phyloP scores from a whole-genome alignment of 2,329 filamentous ascomycete species.

The Penicillium sp. region DNA sequence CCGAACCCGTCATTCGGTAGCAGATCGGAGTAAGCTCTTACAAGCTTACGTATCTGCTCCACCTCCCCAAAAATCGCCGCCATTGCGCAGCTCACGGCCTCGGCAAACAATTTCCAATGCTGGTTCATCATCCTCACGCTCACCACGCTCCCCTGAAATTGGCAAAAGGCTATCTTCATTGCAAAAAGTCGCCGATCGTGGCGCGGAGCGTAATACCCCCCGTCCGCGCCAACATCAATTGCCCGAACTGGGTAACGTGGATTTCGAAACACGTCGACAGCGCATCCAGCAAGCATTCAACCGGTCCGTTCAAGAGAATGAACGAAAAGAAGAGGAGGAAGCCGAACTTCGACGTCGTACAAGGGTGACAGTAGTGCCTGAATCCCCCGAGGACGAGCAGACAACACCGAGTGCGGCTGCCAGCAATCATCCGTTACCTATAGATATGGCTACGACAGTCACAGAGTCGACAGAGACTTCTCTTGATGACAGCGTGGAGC shows the following conservation, averaged over 20 bases:
- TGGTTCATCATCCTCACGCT: constrained; percentile 68
- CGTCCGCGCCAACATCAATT: constrained; percentile 46
- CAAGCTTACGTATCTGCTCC: constrained; percentile 73
- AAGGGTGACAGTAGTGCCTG: constrained; percentile 49
- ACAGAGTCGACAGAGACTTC: constrained; percentile 16
- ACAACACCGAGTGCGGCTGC: constrained; percentile 9
- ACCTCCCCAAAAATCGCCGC: constrained; percentile 71
- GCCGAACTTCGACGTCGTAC: constrained; percentile 50
- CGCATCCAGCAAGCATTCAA: constrained; percentile 83
- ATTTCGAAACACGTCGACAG: constrained; percentile 79
- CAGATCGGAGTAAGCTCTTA: constrained; percentile 59
- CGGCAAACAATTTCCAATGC: constrained; percentile 74
- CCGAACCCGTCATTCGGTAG: constrained; percentile 36
- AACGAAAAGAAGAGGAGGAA: constrained; percentile 57
- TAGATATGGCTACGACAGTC: constrained; percentile 26
- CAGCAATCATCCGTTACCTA: constrained; percentile 3
- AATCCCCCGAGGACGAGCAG: constrained; percentile 23
- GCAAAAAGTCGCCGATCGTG: constrained; percentile 37
- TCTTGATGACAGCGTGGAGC: constrained; percentile 13
- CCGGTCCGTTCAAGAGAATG: constrained; percentile 72
- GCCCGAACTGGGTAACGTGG: constrained; percentile 70
- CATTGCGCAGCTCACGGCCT: constrained; percentile 77
- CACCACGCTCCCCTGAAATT: constrained; percentile 63
- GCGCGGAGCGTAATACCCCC: constrained; percentile 32
- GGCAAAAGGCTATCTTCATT: constrained; percentile 56